Evolutionary conservation across 352 stramenopile species (phyloP), one percentile per base, ranked within the genome.

Genomic region (Pythium guiyangense): DNA sequence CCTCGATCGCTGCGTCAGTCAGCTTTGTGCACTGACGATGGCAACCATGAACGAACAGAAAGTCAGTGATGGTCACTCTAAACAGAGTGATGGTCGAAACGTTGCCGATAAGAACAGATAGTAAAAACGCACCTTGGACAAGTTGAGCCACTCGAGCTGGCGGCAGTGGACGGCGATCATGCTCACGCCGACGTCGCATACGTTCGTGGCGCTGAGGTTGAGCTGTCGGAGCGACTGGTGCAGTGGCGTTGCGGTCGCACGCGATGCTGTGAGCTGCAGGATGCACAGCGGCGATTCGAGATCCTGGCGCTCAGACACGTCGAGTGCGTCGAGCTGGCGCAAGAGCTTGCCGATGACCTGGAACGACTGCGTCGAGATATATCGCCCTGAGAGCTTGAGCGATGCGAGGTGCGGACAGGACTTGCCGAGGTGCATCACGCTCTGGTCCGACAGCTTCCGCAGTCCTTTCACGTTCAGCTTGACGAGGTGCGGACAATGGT

Each of bases 101-200:
- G 22, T 22, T 22, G 22, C 22, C 22, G 22, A 22, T 22, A 22
- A 22, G 22, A 22, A 22, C 22, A 22, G 27, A 25, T 49, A 4
- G 37, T 27, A 39, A n/a, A 39, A 11, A 42, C 54, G 51, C 29
- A 81, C 74, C 66, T 89, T 88, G 35, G 79, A 84, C 22, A 92
- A 26, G 42, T 81, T 81, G 42, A 89, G 65, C 47, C 60, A 78
- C 39, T 74, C 54, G 5, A 92, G 40, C 39, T 68, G 50, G 9
- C 40, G 63, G 40, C 77, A 88, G 26, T 71, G 59, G 2, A 64
- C 57, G n/a, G 79, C 73, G 6, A 92, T 47, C 17, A 84, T 60
- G 15, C 66, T 73, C 39, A 92, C 69, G n/a, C 75, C 77, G 6
- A 62, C 61, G 53, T 92, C 81, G 34, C 80, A 88, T 25, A 88